Evolutionary conservation across 176 grass and related monocot species (phyloP).

Genomic region (Juncus effusus): DNA sequence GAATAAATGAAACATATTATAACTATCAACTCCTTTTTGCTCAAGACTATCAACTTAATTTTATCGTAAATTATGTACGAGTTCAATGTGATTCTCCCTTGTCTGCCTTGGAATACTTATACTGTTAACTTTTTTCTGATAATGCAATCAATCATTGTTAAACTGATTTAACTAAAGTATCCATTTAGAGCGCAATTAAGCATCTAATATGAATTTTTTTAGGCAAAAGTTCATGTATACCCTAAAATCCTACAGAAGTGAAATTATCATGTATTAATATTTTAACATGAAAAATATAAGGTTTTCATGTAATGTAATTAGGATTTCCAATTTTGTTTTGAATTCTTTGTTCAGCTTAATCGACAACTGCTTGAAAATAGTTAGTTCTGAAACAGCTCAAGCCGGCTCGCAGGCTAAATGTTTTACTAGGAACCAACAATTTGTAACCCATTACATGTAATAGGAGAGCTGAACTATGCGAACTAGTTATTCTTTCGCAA

Average conservation of each 20-base stretch:
- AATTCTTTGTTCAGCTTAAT: neutral
- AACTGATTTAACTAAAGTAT: neutral
- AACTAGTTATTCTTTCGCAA: too few species aligned
- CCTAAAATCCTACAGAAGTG: neutral
- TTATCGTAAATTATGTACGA: neutral
- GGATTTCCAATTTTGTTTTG: neutral
- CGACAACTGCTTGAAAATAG: neutral
- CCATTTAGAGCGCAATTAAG: neutral
- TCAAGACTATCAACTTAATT: neutral
- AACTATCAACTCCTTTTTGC: too few species aligned
- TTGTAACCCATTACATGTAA: too few species aligned
- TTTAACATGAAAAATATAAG: neutral
- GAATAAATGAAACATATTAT: too few species aligned
- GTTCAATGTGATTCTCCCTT: neutral
- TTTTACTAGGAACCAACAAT: too few species aligned
- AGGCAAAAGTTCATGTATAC: too few species aligned
- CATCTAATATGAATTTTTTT: neutral
- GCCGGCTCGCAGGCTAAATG: too few species aligned
- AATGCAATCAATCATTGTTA: constrained; percentile 13
- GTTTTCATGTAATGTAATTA: neutral
- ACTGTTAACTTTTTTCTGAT: constrained; percentile 12
- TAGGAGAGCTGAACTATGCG: too few species aligned
- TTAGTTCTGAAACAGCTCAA: neutral
- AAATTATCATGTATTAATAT: neutral
- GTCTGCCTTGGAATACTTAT: neutral